phyloP scores from a whole-genome alignment of 2,329 filamentous ascomycete genomes.

The Botrytis porri region DNA sequence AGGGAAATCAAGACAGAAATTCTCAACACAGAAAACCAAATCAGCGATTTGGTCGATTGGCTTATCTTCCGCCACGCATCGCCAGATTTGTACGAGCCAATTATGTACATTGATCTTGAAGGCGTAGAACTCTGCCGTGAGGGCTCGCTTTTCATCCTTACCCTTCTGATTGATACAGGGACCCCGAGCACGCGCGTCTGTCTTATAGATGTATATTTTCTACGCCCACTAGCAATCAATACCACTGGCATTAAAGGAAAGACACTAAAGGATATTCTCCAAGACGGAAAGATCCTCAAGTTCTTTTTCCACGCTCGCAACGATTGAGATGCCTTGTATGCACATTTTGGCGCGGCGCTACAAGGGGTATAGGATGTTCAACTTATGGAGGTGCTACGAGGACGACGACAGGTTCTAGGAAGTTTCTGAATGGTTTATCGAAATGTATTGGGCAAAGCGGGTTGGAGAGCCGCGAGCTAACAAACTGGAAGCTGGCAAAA shows the following conservation, averaged over 20 bases:
- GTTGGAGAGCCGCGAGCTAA: not conserved
- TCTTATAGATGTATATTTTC: not conserved
- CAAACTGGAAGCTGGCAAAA: not conserved
- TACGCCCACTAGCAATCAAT: not conserved
- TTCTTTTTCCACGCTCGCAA: not conserved
- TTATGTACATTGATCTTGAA: too few species aligned
- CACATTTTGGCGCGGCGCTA: not conserved
- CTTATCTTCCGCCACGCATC: too few species aligned
- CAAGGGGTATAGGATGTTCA: not conserved
- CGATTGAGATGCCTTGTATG: not conserved
- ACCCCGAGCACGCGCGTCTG: too few species aligned
- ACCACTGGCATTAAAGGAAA: not conserved
- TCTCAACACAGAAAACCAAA: too few species aligned
- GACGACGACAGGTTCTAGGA: not conserved
- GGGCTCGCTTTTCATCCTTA: too few species aligned
- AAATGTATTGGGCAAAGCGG: not conserved
- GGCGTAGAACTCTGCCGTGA: too few species aligned
- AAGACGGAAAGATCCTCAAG: not conserved
- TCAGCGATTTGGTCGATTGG: too few species aligned
- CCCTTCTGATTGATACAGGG: too few species aligned
- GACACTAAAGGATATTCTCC: not conserved
- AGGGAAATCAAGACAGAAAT: too few species aligned
- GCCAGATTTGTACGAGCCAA: too few species aligned
- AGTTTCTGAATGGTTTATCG: not conserved
- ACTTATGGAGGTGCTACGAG: not conserved